Evolutionary conservation across 768 basidiomycete genomes (phyloP), one percentile per base, ranked within the genome.

Genomic region (Kwoniella botswanensis): DNA sequence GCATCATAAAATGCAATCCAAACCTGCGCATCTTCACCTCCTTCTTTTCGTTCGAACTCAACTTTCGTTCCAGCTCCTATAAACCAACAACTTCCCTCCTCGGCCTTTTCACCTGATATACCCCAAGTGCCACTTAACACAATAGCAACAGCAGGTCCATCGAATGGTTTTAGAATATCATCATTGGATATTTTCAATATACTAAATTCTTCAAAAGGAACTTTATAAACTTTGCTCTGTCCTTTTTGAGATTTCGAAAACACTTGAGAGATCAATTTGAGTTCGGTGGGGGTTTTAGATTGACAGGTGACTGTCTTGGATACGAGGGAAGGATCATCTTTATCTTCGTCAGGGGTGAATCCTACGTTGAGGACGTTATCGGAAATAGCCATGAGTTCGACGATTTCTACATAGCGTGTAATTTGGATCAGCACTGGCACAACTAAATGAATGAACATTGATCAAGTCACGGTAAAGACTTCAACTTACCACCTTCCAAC

Each of bases 381-480:
- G 35, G 76, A 78, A 1, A 95, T 95, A 26, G 96, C 96, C 95
- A 98, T 98, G 85, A 93, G 94, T 81, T 98, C 96, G 79, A 98
- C 93, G 83, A 94, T 94, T 78, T 98, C 95, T 96, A 15, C 41
- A 9, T 29, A 66, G 56, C 56, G 10, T 6, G 42, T 11, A 4
- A 26, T 17, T 21, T 5, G 5, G 5, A 29, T 62, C n/a, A 18
- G 7, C 61, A 26, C 21, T 60, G 3, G 12, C 41, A 21, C 22
- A 56, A 24, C 10, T 29, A 29, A 4, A 29, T 29, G 29, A 29
- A 29, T 29, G 3, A 29, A 29, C 24, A 64, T 21, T 3, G 63
- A 44, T 52, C 29, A 29, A 29, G 29, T 29, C 29, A 29, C 29
- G 29, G 5, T 29, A 29, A 29, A 29, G 3, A 29, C 4, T 41